Percentiles rank a stretch among this genome's conserved stretches.
Conservation (phyloP, 176 grass and related monocot species). For the Carex pumila region DNA sequence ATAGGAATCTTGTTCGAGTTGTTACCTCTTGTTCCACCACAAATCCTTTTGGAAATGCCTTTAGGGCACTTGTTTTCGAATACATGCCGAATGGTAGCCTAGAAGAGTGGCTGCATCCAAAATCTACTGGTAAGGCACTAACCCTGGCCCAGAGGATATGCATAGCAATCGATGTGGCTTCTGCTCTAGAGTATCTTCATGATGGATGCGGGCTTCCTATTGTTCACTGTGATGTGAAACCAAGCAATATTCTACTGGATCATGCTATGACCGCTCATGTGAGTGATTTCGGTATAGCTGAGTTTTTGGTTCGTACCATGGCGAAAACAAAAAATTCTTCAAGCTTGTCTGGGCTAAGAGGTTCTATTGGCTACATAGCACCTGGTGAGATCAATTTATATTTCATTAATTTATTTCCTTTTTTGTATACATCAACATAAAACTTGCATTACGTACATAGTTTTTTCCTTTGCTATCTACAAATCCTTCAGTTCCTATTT, state of each 20-base stretch:
- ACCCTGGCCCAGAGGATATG: constrained; percentile 22
- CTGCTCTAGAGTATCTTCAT: constrained; percentile 44
- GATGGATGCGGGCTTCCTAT: constrained; percentile 16
- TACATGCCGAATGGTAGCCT: constrained; percentile 57
- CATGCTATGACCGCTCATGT: constrained; percentile 25
- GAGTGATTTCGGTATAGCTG: constrained; percentile 38
- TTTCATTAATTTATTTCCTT: constrained; percentile 17
- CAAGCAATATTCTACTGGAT: constrained; percentile 46
- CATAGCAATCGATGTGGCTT: constrained; percentile 30
- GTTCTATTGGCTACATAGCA: constrained; percentile 45
- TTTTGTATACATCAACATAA: constrained; percentile 10
- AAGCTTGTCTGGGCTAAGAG: constrained; percentile 22
- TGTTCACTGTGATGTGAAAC: constrained; percentile 54
- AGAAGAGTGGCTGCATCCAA: constrained; percentile 44
- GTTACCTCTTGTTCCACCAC: background rate
- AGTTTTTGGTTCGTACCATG: constrained; percentile 6
- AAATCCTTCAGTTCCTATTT: background rate
- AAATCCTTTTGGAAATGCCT: background rate
- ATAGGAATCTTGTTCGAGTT: constrained; percentile 13
- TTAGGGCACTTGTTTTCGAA: constrained; percentile 40
- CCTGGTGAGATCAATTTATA: constrained; percentile 35
- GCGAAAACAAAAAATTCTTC: background rate
- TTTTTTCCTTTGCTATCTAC: constrained; percentile 20
- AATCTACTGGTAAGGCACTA: constrained; percentile 1
- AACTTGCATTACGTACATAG: background rate